phyloP scores from a whole-genome alignment of 805 yeast genomes.

The Kodamaea sagamina region DNA sequence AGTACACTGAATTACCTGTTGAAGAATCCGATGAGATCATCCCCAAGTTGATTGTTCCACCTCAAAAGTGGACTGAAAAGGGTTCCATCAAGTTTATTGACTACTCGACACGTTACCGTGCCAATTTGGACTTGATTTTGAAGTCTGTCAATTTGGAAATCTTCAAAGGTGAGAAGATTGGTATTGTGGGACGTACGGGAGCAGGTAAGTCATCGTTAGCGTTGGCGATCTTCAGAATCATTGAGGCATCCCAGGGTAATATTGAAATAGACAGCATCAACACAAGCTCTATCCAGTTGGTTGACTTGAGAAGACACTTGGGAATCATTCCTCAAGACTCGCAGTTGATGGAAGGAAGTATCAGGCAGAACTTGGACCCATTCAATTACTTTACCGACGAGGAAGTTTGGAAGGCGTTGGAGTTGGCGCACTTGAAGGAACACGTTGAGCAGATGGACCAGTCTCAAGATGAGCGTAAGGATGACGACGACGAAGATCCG shows the following conservation, averaged over 20 bases:
- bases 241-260: conserved; percentile 21
- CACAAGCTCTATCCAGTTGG: conserved; percentile 18
- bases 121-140: conserved; percentile 23
- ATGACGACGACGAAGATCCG: conserved; percentile 2
- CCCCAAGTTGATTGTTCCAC: conserved; percentile 73
- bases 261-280: conserved; percentile 23
- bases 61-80: conserved; percentile 66
- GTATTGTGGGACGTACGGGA: conserved; percentile 31
- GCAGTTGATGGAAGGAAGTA: conserved; percentile 27
- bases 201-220: conserved; percentile 31
- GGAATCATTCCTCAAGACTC: conserved; percentile 32
- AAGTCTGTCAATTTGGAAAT: conserved; percentile 18
- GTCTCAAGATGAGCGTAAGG: conserved; percentile 9
- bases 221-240: conserved; percentile 27
- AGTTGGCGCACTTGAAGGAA: conserved; percentile 22
- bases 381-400: conserved; percentile 25
- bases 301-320: conserved; percentile 25
- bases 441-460: conserved; percentile 17
- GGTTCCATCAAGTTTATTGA: conserved; percentile 65
- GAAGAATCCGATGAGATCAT: conserved; percentile 59
- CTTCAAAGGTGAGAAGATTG: conserved; percentile 26
- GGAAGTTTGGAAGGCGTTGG: conserved; percentile 25
- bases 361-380: conserved; percentile 30
- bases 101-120: conserved; percentile 26
- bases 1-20: conserved; percentile 50